Percentiles rank a stretch among this genome's conserved stretches.
These are phyloP conservation scores for Cercospora citrullina DNA, from an alignment of 2,329 filamentous ascomycete species.

Conservation along the genomic window DNA sequence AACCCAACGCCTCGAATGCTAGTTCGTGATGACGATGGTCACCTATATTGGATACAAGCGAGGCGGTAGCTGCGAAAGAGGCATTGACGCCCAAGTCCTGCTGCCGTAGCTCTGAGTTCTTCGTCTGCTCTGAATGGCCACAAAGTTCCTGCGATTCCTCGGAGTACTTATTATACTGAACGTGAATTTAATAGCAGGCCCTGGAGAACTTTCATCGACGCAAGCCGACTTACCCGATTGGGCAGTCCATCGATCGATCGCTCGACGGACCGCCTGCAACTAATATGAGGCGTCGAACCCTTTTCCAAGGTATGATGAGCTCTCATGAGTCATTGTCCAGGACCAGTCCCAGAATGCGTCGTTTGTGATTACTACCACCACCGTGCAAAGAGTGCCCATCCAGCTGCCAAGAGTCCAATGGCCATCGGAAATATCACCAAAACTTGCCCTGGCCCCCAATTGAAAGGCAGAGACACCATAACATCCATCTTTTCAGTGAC, in stretches of 20 bases:
- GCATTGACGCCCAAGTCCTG: not conserved
- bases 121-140: not conserved
- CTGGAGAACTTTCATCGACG: not conserved
- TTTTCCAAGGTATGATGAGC: not conserved
- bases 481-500: conserved; percentile 13
- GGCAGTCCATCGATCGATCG: not conserved
- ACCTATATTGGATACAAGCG: not conserved
- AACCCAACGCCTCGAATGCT: not conserved
- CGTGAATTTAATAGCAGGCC: not conserved
- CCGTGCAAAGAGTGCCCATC: not conserved
- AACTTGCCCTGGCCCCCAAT: not conserved
- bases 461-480: conserved; percentile 11
- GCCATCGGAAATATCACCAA: not conserved
- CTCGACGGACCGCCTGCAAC: not conserved
- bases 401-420: not conserved
- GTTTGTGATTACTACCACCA: not conserved
- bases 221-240: not conserved
- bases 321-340: not conserved
- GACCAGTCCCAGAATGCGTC: not conserved
- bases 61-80: not conserved
- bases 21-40: not conserved
- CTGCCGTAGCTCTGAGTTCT: not conserved
- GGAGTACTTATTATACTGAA: not conserved
- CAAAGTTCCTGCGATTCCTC: not conserved
- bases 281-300: not conserved